Percentiles rank a stretch among this genome's conserved stretches.
Evolutionary conservation across 179 eudicot species (phyloP).

Genomic region (Beta corolliflora): DNA sequence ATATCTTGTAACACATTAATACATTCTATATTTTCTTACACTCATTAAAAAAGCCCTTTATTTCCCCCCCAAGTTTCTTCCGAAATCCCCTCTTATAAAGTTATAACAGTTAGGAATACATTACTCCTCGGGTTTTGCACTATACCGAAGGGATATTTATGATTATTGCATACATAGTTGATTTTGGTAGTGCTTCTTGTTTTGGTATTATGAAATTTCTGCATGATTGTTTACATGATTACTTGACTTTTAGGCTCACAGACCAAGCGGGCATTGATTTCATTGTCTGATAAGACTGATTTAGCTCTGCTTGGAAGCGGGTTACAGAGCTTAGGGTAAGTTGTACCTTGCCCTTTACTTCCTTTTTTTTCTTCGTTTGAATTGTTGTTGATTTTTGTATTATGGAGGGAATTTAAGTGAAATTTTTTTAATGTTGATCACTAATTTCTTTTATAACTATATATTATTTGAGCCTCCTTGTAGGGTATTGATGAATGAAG

Average conservation of each 20-base stretch:
- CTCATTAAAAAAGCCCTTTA: too few relatives aligned
- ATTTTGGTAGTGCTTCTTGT: neutral
- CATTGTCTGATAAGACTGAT: slow-evolving; percentile 79
- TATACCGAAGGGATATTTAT: neutral
- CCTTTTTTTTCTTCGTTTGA: neutral
- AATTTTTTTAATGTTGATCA: neutral
- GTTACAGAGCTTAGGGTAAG: slow-evolving; percentile 84
- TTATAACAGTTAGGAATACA: too few relatives aligned
- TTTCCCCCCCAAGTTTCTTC: too few relatives aligned
- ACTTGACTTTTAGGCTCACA: slow-evolving; percentile 35
- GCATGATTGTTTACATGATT: neutral
- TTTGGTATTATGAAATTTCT: neutral
- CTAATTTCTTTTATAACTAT: neutral
- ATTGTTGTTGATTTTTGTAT: neutral
- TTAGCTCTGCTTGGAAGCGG: slow-evolving; percentile 68
- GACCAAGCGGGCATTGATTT: slow-evolving; percentile 69
- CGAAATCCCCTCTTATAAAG: too few relatives aligned
- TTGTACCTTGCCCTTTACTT: neutral
- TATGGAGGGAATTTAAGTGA: neutral
- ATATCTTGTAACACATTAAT: too few relatives aligned
- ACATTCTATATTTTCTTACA: too few relatives aligned
- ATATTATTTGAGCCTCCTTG: neutral
- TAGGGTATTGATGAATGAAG: too few relatives aligned
- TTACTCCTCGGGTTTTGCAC: too few relatives aligned
- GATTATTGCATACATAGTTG: neutral